Evolutionary conservation across 768 basidiomycete species (phyloP).

Genomic region (Rhodotorula diobovata): DNA sequence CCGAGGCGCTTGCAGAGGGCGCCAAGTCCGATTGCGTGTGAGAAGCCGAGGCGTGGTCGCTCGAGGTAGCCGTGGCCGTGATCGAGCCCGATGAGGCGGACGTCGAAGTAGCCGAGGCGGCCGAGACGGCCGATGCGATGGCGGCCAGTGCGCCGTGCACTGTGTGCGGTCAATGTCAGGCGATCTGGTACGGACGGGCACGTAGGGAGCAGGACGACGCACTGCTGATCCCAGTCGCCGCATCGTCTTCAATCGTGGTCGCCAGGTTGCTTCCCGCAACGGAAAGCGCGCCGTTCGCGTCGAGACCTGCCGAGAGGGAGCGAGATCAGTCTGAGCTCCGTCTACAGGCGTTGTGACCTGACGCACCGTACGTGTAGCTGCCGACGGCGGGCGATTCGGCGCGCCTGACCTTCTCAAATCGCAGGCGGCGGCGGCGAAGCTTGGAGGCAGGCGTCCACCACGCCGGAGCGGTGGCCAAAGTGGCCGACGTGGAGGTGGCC

Average conservation of each 20-base stretch:
- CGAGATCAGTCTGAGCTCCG: neutral
- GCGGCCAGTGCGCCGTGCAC: neutral
- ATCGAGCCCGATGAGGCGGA: neutral
- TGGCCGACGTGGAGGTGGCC: neutral
- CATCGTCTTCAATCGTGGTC: neutral
- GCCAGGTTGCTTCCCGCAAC: neutral
- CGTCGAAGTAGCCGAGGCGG: neutral
- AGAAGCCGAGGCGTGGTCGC: neutral
- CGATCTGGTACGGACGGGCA: neutral
- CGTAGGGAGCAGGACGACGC: neutral
- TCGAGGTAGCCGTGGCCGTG: neutral
- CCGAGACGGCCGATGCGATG: neutral
- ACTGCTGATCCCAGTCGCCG: constrained; percentile 13
- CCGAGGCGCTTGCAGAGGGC: neutral
- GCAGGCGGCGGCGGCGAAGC: neutral
- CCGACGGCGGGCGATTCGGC: neutral
- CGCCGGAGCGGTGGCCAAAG: neutral
- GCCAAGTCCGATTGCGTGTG: neutral
- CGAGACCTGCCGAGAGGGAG: neutral
- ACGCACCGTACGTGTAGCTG: constrained; percentile 20
- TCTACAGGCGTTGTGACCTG: neutral
- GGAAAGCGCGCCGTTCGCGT: constrained; percentile 4
- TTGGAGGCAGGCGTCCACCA: constrained; percentile 18
- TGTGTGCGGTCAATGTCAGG: neutral
- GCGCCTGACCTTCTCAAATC: constrained; percentile 35